Conservation (phyloP, 495 filamentous ascomycete species). For the Xylaria venustula region DNA sequence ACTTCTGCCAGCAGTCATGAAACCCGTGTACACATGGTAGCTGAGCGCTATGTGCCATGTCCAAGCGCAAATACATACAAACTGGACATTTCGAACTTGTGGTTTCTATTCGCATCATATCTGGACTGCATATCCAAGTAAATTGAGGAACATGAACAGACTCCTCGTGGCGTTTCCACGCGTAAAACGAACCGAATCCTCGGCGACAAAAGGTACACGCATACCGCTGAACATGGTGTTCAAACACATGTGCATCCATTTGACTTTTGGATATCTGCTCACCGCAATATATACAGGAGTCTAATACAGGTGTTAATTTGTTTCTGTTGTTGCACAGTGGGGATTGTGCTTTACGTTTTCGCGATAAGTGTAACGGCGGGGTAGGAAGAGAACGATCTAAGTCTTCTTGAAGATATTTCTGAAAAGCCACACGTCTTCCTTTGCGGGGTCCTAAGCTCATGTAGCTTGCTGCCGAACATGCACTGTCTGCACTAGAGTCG, state of each 20-base stretch:
- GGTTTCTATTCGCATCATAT: background rate
- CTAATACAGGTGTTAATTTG: too few relatives aligned
- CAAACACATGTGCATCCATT: too few relatives aligned
- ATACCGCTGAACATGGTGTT: background rate
- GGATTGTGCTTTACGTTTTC: too few relatives aligned
- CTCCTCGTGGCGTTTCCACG: background rate
- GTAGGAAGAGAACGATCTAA: too few relatives aligned
- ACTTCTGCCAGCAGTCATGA: background rate
- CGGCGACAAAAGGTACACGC: background rate
- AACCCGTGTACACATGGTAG: background rate
- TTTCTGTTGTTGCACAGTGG: too few relatives aligned
- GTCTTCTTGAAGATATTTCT: background rate
- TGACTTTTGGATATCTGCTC: too few relatives aligned
- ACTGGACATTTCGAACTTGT: too few relatives aligned
- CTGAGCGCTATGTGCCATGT: fast-evolving
- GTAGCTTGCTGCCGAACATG: background rate
- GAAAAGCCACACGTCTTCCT: background rate
- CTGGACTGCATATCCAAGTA: background rate
- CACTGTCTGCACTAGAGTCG: background rate
- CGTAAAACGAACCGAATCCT: background rate
- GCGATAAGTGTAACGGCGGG: too few relatives aligned
- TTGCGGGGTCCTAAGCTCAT: background rate
- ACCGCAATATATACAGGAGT: too few relatives aligned
- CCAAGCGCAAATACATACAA: background rate
- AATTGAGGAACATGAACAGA: background rate